phyloP scores from a whole-genome alignment of 768 basidiomycete species.

The Suillus paluster region DNA sequence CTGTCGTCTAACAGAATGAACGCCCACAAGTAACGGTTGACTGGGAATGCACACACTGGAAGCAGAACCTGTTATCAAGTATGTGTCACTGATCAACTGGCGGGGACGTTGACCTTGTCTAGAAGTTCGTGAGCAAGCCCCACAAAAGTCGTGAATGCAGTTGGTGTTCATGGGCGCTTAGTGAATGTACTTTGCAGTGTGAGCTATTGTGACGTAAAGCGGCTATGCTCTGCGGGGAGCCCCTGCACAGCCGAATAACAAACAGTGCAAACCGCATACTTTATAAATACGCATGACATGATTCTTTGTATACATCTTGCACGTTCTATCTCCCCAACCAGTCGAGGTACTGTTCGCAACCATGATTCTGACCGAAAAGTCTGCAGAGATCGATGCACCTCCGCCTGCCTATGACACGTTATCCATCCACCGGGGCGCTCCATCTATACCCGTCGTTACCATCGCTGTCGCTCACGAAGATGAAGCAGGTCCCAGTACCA shows the following conservation, averaged over 20 bases:
- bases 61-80: neutral
- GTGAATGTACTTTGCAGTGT: too few species aligned
- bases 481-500: neutral
- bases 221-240: neutral
- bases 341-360: neutral
- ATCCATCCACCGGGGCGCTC: neutral
- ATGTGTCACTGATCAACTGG: neutral
- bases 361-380: constrained; percentile 4
- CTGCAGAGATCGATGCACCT: neutral
- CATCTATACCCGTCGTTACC: neutral
- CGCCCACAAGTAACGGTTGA: neutral
- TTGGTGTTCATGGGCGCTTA: neutral
- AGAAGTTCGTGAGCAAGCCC: neutral
- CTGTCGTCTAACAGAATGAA: neutral
- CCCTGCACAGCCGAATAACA: neutral
- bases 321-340: neutral
- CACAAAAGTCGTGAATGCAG: neutral
- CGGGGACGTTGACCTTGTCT: neutral
- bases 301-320: neutral
- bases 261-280: neutral
- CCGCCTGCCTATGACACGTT: constrained; percentile 5
- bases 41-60: neutral
- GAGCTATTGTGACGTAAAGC: neutral
- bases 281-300: neutral
- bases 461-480: neutral